Conservation (phyloP, 495 filamentous ascomycete genomes). For the Darksidea phi region DNA sequence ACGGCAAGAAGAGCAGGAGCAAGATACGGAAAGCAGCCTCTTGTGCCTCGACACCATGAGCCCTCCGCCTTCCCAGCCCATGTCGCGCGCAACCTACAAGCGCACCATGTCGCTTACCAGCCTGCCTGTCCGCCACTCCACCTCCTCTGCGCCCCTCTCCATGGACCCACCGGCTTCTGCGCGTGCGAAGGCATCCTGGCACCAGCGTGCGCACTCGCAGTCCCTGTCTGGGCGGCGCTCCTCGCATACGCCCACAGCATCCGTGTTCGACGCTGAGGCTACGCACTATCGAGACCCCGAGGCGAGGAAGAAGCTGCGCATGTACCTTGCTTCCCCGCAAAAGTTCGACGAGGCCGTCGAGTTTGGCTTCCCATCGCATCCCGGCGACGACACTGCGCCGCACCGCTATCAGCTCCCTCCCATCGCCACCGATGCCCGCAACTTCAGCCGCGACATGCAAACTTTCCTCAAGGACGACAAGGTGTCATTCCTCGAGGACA, state of each 20-base stretch:
- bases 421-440: slow-evolving; percentile 32
- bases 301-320: slow-evolving; percentile 77
- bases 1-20: slow-evolving; percentile 10
- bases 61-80: slow-evolving; percentile 42
- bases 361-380: slow-evolving; percentile 77
- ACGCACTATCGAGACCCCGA: slow-evolving; percentile 90
- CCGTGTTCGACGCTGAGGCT: slow-evolving; percentile 63
- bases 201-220: slow-evolving; percentile 37
- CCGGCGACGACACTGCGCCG: slow-evolving; percentile 44
- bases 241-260: slow-evolving; percentile 41
- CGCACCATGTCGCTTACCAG: slow-evolving; percentile 49
- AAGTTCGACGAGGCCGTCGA: slow-evolving; percentile 95
- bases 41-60: slow-evolving; percentile 27
- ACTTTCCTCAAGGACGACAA: slow-evolving; percentile 38
- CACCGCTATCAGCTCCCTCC: slow-evolving; percentile 23
- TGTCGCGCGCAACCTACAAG: slow-evolving; percentile 46
- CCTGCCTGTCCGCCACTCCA: slow-evolving; percentile 50
- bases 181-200: slow-evolving; percentile 13
- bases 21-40: slow-evolving; percentile 4
- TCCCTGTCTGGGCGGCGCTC: slow-evolving; percentile 48
- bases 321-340: slow-evolving; percentile 86
- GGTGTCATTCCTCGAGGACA: slow-evolving; percentile 38
- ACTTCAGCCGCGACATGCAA: slow-evolving; percentile 35
- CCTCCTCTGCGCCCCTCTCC: slow-evolving; percentile 42
- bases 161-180: slow-evolving; percentile 46